Conservation (phyloP, 2,329 filamentous ascomycete species). For the Dactylellina haptotyla region DNA sequence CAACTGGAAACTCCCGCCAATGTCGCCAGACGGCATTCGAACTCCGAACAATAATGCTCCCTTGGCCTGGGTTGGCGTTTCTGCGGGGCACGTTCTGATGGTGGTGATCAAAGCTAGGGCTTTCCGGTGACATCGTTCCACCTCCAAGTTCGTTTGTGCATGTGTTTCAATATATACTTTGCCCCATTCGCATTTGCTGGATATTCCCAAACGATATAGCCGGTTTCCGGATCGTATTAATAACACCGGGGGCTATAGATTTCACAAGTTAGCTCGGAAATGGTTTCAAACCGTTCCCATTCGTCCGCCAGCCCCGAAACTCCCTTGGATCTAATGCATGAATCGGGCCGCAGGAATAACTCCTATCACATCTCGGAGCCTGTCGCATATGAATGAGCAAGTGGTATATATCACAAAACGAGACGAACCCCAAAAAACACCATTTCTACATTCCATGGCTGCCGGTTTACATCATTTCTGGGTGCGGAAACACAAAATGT, state of each 20-base stretch:
- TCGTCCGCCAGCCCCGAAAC: slow-evolving; percentile 13
- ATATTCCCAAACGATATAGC: slow-evolving; percentile 17
- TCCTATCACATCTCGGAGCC: slow-evolving; percentile 13
- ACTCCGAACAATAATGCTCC: too few species aligned
- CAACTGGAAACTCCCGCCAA: not conserved
- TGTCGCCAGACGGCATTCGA: too few species aligned
- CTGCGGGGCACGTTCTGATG: not conserved
- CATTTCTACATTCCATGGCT: slow-evolving; percentile 1
- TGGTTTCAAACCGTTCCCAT: slow-evolving; percentile 5
- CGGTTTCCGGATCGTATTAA: slow-evolving; percentile 20
- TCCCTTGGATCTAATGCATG: slow-evolving; percentile 22
- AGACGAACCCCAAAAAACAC: not conserved
- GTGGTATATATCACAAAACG: slow-evolving; percentile 21
- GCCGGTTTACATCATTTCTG: too few species aligned
- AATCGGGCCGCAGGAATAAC: slow-evolving; percentile 27
- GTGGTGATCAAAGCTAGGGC: not conserved
- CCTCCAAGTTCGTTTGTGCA: slow-evolving; percentile 1
- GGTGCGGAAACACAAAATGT: too few species aligned
- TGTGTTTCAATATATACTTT: slow-evolving; percentile 26
- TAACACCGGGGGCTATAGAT: slow-evolving; percentile 9
- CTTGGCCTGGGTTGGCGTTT: too few species aligned
- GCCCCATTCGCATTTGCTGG: slow-evolving; percentile 1
- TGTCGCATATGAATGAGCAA: not conserved
- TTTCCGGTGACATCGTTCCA: not conserved
- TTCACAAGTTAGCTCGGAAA: slow-evolving; percentile 3